These are phyloP conservation scores for Lenzites betulinus DNA, from an alignment of 768 basidiomycete species.

Conservation along the genomic window DNA sequence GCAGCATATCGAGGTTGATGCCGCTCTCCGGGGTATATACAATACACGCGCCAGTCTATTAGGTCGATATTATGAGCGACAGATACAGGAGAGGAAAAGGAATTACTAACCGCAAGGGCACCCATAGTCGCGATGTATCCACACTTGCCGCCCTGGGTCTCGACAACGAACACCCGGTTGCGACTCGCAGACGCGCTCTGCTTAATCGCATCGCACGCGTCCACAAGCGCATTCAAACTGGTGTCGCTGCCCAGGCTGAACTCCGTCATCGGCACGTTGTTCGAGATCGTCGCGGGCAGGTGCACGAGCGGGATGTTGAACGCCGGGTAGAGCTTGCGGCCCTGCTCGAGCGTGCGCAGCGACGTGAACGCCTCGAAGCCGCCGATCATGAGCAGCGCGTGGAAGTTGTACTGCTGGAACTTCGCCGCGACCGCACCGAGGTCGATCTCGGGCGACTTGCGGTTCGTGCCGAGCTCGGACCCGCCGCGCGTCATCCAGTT, in stretches of 20 bases:
- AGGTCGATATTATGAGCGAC: background rate
- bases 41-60: constrained; percentile 84
- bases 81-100: background rate
- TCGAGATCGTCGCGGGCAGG: constrained; percentile 94
- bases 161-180: constrained; percentile 96
- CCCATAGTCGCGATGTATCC: constrained; percentile 97
- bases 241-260: constrained; percentile 96
- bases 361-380: constrained; percentile 95
- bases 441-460: constrained; percentile 81
- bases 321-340: constrained; percentile 79
- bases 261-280: constrained; percentile 97
- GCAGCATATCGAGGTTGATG: constrained; percentile 79
- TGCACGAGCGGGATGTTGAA: constrained; percentile 97
- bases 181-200: constrained; percentile 96
- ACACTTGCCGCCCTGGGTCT: constrained; percentile 96
- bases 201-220: constrained; percentile 98
- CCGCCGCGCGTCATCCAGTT: constrained; percentile 96
- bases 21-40: constrained; percentile 95
- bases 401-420: constrained; percentile 82
- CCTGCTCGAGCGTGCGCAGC: constrained; percentile 76
- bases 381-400: constrained; percentile 87
- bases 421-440: constrained; percentile 87
- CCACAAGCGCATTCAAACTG: constrained; percentile 95
- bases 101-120: constrained; percentile 79
- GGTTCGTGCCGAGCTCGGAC: constrained; percentile 97